Evolutionary conservation across 169 alveolate genomes (phyloP).

Genomic region (Eimeria praecox): DNA sequence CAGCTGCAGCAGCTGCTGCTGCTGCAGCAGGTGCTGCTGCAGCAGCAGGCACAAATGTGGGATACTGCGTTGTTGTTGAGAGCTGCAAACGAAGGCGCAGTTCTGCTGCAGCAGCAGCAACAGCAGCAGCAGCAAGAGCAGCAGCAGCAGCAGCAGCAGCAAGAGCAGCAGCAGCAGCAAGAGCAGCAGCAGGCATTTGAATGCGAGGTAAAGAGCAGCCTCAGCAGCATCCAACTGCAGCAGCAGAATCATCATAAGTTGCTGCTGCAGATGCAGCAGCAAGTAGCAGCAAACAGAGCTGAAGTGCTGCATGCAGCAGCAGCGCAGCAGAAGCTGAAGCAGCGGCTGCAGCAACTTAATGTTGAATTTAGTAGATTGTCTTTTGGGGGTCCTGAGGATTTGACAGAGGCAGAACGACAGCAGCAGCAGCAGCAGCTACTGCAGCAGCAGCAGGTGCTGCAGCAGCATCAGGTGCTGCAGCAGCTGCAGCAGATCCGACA

Average conservation of each 20-base stretch:
- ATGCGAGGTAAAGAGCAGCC: neutral
- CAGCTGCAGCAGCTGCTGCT: constrained; percentile 36
- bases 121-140: constrained; percentile 21
- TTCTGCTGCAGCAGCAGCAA: neutral
- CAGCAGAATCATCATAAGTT: constrained; percentile 10
- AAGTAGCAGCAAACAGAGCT: constrained; percentile 27
- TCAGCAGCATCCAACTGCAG: constrained; percentile 3
- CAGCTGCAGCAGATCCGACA: constrained; percentile 1
- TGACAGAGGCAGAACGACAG: neutral
- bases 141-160: constrained; percentile 39
- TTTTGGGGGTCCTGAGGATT: neutral
- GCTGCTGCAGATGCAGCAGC: constrained; percentile 57
- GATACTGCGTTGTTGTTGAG: constrained; percentile 11
- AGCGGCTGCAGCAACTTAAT: constrained; percentile 40
- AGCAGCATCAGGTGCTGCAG: neutral
- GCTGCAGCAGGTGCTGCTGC: constrained; percentile 52
- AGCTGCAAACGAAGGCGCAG: neutral
- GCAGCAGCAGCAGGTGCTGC: constrained; percentile 31
- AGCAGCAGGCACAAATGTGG: constrained; percentile 40
- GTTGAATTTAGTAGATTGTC: constrained; percentile 29
- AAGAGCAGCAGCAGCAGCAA: neutral
- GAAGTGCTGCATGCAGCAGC: constrained; percentile 40
- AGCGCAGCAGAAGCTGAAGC: constrained; percentile 44
- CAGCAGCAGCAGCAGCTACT: constrained; percentile 16
- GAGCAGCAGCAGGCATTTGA: constrained; percentile 16